Evolutionary conservation across 768 basidiomycete species (phyloP), one percentile per base, ranked within the genome.

Genomic region (Podaxis mareebaensis): DNA sequence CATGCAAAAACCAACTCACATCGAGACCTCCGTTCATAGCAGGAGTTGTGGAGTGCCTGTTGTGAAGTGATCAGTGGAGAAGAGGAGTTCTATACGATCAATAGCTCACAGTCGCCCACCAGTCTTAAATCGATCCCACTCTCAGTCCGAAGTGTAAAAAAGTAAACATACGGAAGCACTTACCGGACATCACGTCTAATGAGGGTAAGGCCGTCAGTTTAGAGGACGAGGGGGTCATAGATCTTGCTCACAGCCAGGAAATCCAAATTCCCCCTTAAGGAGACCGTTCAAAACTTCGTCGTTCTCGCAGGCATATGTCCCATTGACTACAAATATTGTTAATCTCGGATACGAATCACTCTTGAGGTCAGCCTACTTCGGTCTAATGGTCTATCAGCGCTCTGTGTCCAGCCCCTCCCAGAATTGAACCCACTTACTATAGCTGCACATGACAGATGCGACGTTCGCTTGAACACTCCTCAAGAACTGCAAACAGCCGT

Each of bases 401-500:
- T 26, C 26, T 24, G 24, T 22, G 61, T 26, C 48, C 17, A 52
- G 36, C 53, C 62, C 40, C 12, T 13, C 44, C 10, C n/a, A 5
- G 22, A 39, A 26, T 12, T 51, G 22, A 15, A 38, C 42, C 3
- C 59, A 70, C 77, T 64, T 60, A 80, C 83, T 86, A 67, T 87
- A 87, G 64, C 84, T 85, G 71, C 87, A 88, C 87, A 88, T 88
- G 60, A 90, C 80, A 3, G 85, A 71, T 1, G 88, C 84, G 11
- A 88, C 88, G 60, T 85, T 84, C 11, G 88, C 88, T 71, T 84
- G 82, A 3, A 90, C 84, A 20, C 84, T 81, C 48, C 84, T 83
- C 67, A 88, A 68, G 69, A 85, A 85, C 76, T 80, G 55, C 15
- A 38, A 26, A 36, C 13, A 56, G 49, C 60, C 17, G 59, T 52